A percentile compares a stretch with the other conserved stretches of the same genome.
These are phyloP conservation scores for Nelumbo lutea DNA, from an alignment of 164 flowering plant species.

Conservation along the genomic window DNA sequence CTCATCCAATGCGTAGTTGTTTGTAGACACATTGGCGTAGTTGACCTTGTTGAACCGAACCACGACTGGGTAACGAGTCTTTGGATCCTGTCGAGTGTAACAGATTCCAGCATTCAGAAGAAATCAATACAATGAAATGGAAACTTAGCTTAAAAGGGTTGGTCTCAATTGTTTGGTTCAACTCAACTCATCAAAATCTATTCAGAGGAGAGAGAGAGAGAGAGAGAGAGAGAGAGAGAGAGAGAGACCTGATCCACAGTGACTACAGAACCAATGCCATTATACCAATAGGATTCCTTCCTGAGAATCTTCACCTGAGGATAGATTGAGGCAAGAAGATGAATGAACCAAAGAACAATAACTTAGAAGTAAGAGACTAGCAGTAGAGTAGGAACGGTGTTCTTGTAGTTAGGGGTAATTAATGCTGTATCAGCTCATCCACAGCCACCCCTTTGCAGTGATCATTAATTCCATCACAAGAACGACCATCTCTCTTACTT, in stretches of 20 bases:
- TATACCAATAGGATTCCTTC: constrained; percentile 96
- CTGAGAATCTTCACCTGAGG: constrained; percentile 83
- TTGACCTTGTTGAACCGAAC: constrained; percentile 90
- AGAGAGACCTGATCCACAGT: constrained; percentile 87
- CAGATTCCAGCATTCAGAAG: background rate
- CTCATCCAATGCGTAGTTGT: constrained; percentile 97
- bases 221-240: constrained; percentile 23
- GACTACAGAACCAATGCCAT: constrained; percentile 83
- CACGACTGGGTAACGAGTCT: constrained; percentile 85
- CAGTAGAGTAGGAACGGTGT: too few species aligned
- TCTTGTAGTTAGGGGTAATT: too few species aligned
- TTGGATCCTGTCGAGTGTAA: constrained; percentile 57
- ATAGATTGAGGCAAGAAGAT: background rate
- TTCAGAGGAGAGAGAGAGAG: constrained; percentile 2
- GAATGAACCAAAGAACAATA: background rate
- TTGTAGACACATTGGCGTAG: constrained; percentile 87
- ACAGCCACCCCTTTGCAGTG: too few species aligned
- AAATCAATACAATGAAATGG: background rate
- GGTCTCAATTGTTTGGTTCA: too few species aligned
- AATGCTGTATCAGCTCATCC: too few species aligned
- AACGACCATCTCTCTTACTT: too few species aligned
- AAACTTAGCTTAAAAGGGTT: too few species aligned
- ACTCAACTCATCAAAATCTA: background rate
- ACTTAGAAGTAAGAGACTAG: too few species aligned
- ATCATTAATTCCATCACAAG: too few species aligned